phyloP scores from a whole-genome alignment of 179 eudicot genomes.

The Beta macrorhiza region DNA sequence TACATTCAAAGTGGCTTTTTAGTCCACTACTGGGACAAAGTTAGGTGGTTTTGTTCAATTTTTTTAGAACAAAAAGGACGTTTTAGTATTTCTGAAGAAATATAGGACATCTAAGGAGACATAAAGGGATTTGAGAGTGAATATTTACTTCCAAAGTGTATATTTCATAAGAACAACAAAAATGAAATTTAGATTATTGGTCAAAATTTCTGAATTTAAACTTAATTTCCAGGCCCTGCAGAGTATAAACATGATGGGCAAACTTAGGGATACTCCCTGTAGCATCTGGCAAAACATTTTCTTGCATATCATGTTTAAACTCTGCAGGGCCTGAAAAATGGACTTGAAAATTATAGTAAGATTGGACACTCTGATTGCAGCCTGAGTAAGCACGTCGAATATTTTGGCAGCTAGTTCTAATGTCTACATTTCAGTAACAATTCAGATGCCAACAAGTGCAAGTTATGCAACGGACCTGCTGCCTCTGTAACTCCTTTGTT shows the following conservation, averaged over 20 bases:
- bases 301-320: conserved; percentile 29
- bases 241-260: conserved; percentile 34
- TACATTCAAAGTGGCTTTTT: no score
- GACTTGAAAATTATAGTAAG: not conserved
- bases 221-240: conserved; percentile 27
- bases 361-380: not conserved
- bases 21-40: no score
- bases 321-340: conserved; percentile 35
- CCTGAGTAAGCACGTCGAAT: not conserved
- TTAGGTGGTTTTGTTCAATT: no score
- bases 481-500: conserved; percentile 28
- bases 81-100: no score
- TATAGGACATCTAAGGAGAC: no score
- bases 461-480: conserved; percentile 28
- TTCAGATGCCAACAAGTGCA: conserved; percentile 22
- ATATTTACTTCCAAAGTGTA: no score
- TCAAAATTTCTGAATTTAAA: no score
- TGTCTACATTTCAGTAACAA: conserved; percentile 12
- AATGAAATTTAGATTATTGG: no score
- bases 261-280: conserved; percentile 19
- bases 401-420: conserved; percentile 22
- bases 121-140: no score
- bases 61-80: no score
- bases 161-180: no score
- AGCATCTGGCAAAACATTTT: conserved; percentile 28